A percentile compares a stretch with the other conserved stretches of the same genome.
Evolutionary conservation across 139 green algal species (phyloP).

Genomic region (Auxenochlorella protothecoides): DNA sequence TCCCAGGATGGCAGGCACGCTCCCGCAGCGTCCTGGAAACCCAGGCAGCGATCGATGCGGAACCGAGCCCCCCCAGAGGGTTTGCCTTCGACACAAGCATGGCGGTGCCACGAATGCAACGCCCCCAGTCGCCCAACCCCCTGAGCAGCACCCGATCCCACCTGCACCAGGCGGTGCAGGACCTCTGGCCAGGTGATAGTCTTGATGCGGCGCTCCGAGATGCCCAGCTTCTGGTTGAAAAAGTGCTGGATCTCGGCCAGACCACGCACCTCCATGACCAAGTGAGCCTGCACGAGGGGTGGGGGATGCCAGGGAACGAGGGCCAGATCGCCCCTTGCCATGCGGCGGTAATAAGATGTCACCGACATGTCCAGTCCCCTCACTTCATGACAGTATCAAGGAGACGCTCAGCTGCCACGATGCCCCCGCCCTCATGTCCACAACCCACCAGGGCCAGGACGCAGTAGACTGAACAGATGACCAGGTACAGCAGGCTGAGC

Average conservation of each 20-base stretch:
- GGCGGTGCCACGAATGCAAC: no score
- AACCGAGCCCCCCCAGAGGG: no score
- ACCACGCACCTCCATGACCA: constrained; percentile 37
- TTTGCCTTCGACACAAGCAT: no score
- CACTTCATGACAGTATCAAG: no score
- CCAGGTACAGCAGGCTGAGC: constrained; percentile 58
- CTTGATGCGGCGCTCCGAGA: constrained; percentile 54
- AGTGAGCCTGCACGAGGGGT: constrained; percentile 25
- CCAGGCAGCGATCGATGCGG: no score
- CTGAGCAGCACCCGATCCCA: not conserved
- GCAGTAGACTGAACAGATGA: constrained; percentile 48
- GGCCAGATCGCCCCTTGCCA: not conserved
- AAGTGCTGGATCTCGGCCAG: constrained; percentile 56
- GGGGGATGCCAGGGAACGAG: not conserved
- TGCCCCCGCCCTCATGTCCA: no score
- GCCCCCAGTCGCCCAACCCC: no score
- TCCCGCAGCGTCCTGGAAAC: no score
- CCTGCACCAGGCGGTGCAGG: constrained; percentile 61
- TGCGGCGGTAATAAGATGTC: no score
- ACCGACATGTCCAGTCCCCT: no score
- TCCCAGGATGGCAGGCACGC: not conserved
- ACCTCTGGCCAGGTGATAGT: constrained; percentile 81
- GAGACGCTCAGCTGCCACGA: no score
- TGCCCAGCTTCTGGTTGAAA: constrained; percentile 52
- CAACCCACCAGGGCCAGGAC: constrained; percentile 21